Evolutionary conservation across 345 rosid species (phyloP).

Genomic region (Pelargonium nanum): DNA sequence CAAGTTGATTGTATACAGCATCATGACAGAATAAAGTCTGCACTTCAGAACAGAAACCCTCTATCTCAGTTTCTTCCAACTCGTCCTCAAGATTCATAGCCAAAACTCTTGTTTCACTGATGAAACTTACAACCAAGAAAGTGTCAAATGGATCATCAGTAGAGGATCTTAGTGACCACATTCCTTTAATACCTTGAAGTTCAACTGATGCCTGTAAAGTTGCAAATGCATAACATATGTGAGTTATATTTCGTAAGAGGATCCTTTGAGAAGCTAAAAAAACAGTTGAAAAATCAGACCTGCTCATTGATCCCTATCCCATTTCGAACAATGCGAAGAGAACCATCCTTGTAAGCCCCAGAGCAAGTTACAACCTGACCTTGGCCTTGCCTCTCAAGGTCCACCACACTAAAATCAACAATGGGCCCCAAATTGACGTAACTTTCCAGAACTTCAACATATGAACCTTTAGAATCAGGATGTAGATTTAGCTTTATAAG

Average conservation of each 20-base stretch:
- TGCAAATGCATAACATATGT: background rate
- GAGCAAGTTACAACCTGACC: slow-evolving; percentile 98
- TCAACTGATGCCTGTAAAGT: slow-evolving; percentile 75
- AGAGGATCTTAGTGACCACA: slow-evolving; percentile 92
- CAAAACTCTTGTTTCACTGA: slow-evolving; percentile 79
- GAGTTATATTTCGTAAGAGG: background rate
- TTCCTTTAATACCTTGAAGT: slow-evolving; percentile 97
- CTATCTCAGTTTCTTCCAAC: slow-evolving; percentile 94
- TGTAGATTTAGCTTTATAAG: slow-evolving; percentile 73
- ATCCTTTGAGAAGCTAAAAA: background rate
- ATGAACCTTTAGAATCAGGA: slow-evolving; percentile 85
- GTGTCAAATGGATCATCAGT: slow-evolving; percentile 84
- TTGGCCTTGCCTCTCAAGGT: slow-evolving; percentile 98
- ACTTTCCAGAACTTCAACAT: slow-evolving; percentile 74
- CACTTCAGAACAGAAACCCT: slow-evolving; percentile 75
- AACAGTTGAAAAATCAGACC: slow-evolving; percentile 28
- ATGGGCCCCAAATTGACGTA: slow-evolving; percentile 94
- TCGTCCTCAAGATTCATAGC: slow-evolving; percentile 95
- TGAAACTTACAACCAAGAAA: slow-evolving; percentile 89
- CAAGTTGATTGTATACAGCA: slow-evolving; percentile 83
- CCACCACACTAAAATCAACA: slow-evolving; percentile 84
- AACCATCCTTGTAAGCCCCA: slow-evolving; percentile 96
- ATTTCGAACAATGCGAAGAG: slow-evolving; percentile 87
- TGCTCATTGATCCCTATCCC: slow-evolving; percentile 98
- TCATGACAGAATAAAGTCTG: slow-evolving; percentile 94